Evolutionary conservation across 176 grass and related monocot genomes (phyloP).

Genomic region (Avena insularis): DNA sequence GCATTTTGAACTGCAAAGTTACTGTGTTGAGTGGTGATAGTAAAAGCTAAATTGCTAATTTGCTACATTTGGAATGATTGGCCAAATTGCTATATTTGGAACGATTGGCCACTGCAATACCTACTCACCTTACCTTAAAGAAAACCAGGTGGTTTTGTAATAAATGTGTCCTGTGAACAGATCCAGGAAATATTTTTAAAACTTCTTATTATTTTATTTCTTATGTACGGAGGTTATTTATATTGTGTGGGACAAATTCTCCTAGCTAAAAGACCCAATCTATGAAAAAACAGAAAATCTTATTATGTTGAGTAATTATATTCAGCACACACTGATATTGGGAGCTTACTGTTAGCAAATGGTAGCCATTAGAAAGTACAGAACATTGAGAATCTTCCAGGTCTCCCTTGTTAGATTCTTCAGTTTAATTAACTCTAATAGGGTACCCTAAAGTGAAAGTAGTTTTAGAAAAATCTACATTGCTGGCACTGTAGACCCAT

Average conservation of each 20-base stretch:
- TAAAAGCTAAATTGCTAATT: neutral
- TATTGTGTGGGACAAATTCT: neutral
- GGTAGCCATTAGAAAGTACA: neutral
- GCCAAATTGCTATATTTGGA: neutral
- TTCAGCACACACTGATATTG: conserved; percentile 6
- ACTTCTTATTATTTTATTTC: neutral
- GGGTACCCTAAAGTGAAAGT: neutral
- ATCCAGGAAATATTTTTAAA: conserved; percentile 15
- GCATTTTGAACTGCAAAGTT: conserved; percentile 12
- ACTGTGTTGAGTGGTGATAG: neutral
- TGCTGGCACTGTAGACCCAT: neutral
- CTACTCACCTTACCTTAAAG: neutral
- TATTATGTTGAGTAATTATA: neutral
- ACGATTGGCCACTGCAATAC: neutral
- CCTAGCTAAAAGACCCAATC: neutral
- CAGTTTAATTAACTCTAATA: neutral
- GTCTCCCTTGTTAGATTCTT: conserved; percentile 1
- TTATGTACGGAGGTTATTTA: conserved; percentile 19
- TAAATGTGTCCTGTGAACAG: conserved; percentile 15
- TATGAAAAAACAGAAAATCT: conserved; percentile 7
- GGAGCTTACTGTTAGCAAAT: conserved; percentile 1
- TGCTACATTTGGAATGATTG: neutral
- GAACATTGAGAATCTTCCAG: neutral
- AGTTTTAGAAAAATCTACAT: neutral
- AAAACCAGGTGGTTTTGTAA: neutral